Evolutionary conservation across 495 filamentous ascomycete genomes (phyloP).

Genomic region (Podospora pseudocomata): DNA sequence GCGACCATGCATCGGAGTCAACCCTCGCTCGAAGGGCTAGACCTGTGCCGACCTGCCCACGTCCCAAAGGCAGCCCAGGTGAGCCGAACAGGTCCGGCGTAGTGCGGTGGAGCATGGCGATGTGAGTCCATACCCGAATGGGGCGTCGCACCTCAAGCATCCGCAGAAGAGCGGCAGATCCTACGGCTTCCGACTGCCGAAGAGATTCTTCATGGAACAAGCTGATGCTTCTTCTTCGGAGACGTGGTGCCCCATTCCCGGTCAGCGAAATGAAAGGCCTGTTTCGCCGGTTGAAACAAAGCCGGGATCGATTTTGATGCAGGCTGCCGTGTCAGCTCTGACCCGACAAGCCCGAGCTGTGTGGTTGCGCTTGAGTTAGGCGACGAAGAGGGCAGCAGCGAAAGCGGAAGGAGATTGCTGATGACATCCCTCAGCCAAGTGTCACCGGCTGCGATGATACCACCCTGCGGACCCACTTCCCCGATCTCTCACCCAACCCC

Average conservation of each 20-base stretch:
- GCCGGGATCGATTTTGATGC: not conserved
- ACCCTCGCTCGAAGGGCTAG: not conserved
- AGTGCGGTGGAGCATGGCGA: not conserved
- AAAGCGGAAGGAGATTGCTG: not conserved
- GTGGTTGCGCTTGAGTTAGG: not conserved
- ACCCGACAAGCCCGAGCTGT: conserved; percentile 3
- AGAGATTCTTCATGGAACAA: not conserved
- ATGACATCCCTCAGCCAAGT: not conserved
- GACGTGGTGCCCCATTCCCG: conserved; percentile 6
- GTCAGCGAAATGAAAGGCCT: conserved; percentile 5
- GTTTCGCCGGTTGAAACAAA: conserved; percentile 8
- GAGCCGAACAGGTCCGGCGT: not conserved
- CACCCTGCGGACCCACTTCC: not conserved
- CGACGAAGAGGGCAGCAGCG: not conserved
- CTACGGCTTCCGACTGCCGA: conserved; percentile 7
- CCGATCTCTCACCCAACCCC: conserved; percentile 1
- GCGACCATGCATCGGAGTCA: not conserved
- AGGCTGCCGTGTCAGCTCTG: conserved; percentile 1
- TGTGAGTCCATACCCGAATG: conserved; percentile 9
- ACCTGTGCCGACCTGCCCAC: not conserved
- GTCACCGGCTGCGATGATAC: conserved; percentile 5
- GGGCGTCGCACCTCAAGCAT: conserved; percentile 8
- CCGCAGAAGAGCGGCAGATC: conserved; percentile 8
- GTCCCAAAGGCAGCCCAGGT: not conserved
- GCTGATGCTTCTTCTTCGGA: conserved; percentile 2